Conservation (phyloP, 1,284 basidiomycete species). For the Ganoderma multipileum region DNA sequence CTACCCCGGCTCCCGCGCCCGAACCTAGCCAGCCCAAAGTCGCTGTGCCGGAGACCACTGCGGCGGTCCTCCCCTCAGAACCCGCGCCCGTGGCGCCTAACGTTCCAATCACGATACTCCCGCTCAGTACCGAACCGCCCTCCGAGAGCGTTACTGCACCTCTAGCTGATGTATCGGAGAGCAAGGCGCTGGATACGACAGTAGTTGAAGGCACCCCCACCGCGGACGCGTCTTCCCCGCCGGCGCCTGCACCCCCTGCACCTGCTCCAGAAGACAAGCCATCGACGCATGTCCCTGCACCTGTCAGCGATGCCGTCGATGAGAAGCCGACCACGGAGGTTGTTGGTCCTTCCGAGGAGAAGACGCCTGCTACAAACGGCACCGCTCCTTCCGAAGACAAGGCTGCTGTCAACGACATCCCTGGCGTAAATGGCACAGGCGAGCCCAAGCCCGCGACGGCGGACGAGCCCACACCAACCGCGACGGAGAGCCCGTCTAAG, state of each 20-base stretch:
- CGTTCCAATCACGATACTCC: slow-evolving; percentile 30
- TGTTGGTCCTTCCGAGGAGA: slow-evolving; percentile 18
- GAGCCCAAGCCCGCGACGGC: slow-evolving; percentile 7
- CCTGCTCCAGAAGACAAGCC: slow-evolving; percentile 12
- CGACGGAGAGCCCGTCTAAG: slow-evolving; percentile 9
- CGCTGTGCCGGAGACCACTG: slow-evolving; percentile 10
- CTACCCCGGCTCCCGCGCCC: slow-evolving; percentile 12
- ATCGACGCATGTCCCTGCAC: slow-evolving; percentile 31
- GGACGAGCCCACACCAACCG: slow-evolving; percentile 9
- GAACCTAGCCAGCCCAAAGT: slow-evolving; percentile 16
- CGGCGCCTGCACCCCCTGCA: not conserved
- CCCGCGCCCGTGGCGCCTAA: slow-evolving; percentile 24
- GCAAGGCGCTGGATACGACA: slow-evolving; percentile 28
- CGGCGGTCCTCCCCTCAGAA: slow-evolving; percentile 26
- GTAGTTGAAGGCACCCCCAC: slow-evolving; percentile 28
- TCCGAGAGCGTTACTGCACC: slow-evolving; percentile 16
- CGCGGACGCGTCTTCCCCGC: not conserved
- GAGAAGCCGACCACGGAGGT: slow-evolving; percentile 27
- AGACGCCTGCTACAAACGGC: slow-evolving; percentile 27
- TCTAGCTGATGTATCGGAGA: slow-evolving; percentile 25
- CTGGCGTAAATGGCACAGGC: slow-evolving; percentile 10
- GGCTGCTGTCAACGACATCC: slow-evolving; percentile 27
- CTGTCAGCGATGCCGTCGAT: slow-evolving; percentile 16
- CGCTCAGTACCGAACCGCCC: slow-evolving; percentile 24
- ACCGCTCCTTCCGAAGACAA: slow-evolving; percentile 17